These are phyloP conservation scores for Wickerhamiella sergipiensis DNA, from an alignment of 805 yeast species.

Conservation along the genomic window DNA sequence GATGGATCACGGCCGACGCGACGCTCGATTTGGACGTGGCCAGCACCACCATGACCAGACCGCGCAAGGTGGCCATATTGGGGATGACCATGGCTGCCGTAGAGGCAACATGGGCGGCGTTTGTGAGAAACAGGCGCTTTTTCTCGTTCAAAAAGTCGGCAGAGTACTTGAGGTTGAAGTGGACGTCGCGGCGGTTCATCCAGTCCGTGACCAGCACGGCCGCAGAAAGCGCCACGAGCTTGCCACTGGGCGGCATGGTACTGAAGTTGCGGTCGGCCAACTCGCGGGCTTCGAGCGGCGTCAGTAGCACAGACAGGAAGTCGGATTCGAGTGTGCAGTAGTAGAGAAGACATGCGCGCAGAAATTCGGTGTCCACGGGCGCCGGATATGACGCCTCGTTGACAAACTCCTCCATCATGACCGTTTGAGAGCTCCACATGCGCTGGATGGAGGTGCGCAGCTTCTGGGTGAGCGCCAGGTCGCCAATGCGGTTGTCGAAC, in stretches of 20 bases:
- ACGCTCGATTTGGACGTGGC: background rate
- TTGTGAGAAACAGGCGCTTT: background rate
- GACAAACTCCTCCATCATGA: background rate
- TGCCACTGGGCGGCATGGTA: background rate
- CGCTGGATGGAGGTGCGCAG: constrained; percentile 7
- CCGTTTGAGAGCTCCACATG: constrained; percentile 7
- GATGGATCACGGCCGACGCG: background rate
- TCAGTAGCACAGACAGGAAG: constrained; percentile 3
- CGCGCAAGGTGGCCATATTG: background rate
- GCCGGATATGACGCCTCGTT: background rate
- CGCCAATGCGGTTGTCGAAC: constrained; percentile 12
- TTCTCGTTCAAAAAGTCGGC: background rate
- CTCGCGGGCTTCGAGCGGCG: background rate
- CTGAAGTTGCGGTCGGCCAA: background rate
- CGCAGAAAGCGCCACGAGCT: background rate
- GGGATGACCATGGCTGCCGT: background rate
- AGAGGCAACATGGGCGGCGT: background rate
- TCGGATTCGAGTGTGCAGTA: background rate
- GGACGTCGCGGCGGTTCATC: background rate
- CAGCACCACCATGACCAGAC: background rate
- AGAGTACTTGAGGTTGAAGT: background rate
- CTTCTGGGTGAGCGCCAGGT: constrained; percentile 6
- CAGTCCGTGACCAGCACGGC: background rate
- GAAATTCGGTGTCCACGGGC: constrained; percentile 6
- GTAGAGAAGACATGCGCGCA: constrained; percentile 2